Evolutionary conservation across 176 grass and related monocot species (phyloP), one percentile per base, ranked within the genome.

Genomic region (Ampelocalamus luodianensis): DNA sequence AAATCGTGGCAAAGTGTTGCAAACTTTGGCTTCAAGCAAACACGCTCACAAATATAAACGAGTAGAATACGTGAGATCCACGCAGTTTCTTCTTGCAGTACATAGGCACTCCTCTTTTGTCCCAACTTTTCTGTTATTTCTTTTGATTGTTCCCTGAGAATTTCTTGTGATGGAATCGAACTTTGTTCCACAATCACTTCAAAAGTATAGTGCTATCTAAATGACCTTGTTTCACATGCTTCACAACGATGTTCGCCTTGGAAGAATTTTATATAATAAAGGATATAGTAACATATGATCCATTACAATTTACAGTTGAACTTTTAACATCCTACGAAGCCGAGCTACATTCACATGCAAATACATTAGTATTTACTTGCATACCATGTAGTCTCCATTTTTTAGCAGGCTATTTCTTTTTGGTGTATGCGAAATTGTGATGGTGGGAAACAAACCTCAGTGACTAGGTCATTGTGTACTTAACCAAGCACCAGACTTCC

Each of bases 151-250:
- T 65, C 46, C 6, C 2, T 3, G 3, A 17, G 48, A 74, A 84
- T 79, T 79, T 39, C 22, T 68, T 15, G 49, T 46, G 10, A 71
- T 68, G 22, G 60, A 67, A 85, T 68, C 38, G 20, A 67, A 85
- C 13, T 38, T 74, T 74, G 82, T 89, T 75, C 68, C 29, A 18
- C 39, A 22, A 5, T 48, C 68, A 42, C 60, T 68, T 80, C 13
- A 14, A 64, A 83, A 36, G 42, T 39, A 34, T 6, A 26, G 20
- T 16, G 55, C 59, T 17, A 5, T 64, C 32, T 6, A 32, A 38
- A 39, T 66, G 74, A 7, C 37, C 37, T 54, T 78, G 14, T 69
- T 76, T 65, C 74, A 72, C 74, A 43, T 84, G 81, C 45, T 79
- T 46, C 74, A 15, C 27, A 72, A 66, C 18, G 38, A 54, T 46